A percentile compares a stretch with the other conserved stretches of the same genome.
Evolutionary conservation across 306 rosid genomes (phyloP).

Genomic region (Fagus sylvatica): DNA sequence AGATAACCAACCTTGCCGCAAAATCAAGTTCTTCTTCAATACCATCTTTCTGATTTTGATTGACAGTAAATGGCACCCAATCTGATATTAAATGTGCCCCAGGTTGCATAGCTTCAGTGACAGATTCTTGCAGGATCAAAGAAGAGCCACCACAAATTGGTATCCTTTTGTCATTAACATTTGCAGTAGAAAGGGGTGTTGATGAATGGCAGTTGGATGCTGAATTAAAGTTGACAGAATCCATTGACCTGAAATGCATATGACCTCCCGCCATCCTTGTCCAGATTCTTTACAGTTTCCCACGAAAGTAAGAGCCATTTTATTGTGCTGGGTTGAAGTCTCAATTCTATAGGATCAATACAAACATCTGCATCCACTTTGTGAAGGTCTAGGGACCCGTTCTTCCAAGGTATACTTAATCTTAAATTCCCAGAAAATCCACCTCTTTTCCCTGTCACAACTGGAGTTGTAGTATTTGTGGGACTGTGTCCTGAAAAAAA

Average conservation of each 20-base stretch:
- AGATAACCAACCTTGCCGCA: constrained; percentile 77
- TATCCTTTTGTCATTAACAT: constrained; percentile 27
- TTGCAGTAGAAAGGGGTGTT: constrained; percentile 36
- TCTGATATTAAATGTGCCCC: constrained; percentile 72
- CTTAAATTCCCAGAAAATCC: constrained; percentile 90
- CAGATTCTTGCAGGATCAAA: constrained; percentile 39
- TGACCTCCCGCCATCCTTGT: constrained; percentile 39
- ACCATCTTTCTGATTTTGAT: constrained; percentile 38
- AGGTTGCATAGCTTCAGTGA: constrained; percentile 51
- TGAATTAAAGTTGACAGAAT: constrained; percentile 40
- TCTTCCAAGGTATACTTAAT: constrained; percentile 88
- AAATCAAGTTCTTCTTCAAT: constrained; percentile 73
- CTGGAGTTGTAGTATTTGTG: constrained; percentile 47
- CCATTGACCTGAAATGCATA: constrained; percentile 35
- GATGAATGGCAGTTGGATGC: constrained; percentile 36
- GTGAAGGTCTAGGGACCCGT: constrained; percentile 83
- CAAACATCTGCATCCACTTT: constrained; percentile 81
- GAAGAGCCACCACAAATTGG: constrained; percentile 42
- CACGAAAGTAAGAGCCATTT: constrained; percentile 61
- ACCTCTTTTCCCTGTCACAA: constrained; percentile 68
- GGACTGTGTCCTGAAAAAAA: constrained; percentile 35
- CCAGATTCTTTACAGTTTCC: constrained; percentile 57
- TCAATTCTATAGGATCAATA: constrained; percentile 71
- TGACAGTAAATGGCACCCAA: constrained; percentile 68
- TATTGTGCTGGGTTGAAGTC: constrained; percentile 76